Evolutionary conservation across 192 early-diverging fungal species (phyloP), one percentile per base, ranked within the genome.

Genomic region (Coemansia sp.): DNA sequence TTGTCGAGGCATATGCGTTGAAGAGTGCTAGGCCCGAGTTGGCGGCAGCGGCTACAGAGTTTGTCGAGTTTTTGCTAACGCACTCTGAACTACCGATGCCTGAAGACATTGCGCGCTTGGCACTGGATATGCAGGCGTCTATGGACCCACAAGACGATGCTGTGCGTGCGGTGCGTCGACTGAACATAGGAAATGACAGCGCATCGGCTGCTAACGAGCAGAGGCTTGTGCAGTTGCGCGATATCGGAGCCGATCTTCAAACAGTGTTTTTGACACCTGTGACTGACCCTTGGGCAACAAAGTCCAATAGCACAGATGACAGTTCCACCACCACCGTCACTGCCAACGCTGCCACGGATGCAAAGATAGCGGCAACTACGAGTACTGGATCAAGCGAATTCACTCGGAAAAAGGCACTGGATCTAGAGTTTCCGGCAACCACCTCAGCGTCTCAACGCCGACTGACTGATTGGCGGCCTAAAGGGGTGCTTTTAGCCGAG

Each of bases 401-500:
- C 43, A 46, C 80, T 22, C 65, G 59, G 34, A 81, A 79, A 38
- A 79, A 71, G 44, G 69, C 82, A 1, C 60, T 77, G 47, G 82
- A 80, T 37, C 75, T 81, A 3, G 68, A 53, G 27, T 52, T 83
- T 63, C 58, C 76, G 60, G 13, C 62, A 43, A 14, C 50, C 28
- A 27, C 63, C 34, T 15, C 61, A 45, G 50, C 32, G 64, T 37
- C 17, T 30, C 30, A 18, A 22, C 43, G 47, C 49, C 43, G 58
- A 1, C 55, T 86, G 13, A 57, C 67, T 14, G 75, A 63, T 30
- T 92, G 88, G 88, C 78, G 83, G 39, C 91, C 89, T 4, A 83
- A 88, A 61, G 89, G 84, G 14, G 85, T 74, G 10, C 57, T 95
- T 27, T 82, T 94, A 11, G 89, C 88, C 9, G 85, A 89, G 48